Conservation (phyloP, 768 basidiomycete genomes). For the Podaxis carcinomalis region DNA sequence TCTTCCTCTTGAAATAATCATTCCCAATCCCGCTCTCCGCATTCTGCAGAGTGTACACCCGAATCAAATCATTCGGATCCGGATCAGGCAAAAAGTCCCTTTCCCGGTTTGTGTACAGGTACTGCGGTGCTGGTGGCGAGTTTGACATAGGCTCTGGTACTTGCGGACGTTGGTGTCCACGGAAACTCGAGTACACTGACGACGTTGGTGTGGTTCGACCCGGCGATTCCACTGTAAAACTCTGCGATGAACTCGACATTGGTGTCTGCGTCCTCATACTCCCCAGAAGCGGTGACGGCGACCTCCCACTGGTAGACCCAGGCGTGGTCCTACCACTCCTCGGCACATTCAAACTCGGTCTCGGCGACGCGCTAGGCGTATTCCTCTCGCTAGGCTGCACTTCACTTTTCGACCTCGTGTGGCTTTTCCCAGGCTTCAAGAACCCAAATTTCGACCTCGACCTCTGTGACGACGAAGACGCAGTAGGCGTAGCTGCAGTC, state of each 20-base stretch:
- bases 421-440: conserved; percentile 37
- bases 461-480: background rate
- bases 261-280: conserved; percentile 5
- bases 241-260: conserved; percentile 8
- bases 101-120: conserved; percentile 7
- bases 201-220: conserved; percentile 4
- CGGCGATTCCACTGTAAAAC: conserved; percentile 5
- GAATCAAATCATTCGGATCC: conserved; percentile 50
- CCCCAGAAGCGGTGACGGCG: conserved; percentile 6
- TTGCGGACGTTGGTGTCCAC: conserved; percentile 6
- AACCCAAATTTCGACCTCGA: conserved; percentile 38
- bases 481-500: background rate
- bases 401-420: conserved; percentile 39
- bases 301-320: conserved; percentile 9
- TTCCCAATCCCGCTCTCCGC: conserved; percentile 94
- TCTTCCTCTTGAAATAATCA: conserved; percentile 90
- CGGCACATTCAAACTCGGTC: conserved; percentile 31
- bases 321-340: conserved; percentile 23
- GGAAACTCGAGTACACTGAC: conserved; percentile 1
- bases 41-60: conserved; percentile 76
- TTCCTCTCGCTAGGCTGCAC: conserved; percentile 17
- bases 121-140: background rate
- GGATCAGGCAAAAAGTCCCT: conserved; percentile 33
- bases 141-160: background rate
- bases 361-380: conserved; percentile 17